Conservation (phyloP, 495 filamentous ascomycete genomes). For the Talaromyces nanjingensis region DNA sequence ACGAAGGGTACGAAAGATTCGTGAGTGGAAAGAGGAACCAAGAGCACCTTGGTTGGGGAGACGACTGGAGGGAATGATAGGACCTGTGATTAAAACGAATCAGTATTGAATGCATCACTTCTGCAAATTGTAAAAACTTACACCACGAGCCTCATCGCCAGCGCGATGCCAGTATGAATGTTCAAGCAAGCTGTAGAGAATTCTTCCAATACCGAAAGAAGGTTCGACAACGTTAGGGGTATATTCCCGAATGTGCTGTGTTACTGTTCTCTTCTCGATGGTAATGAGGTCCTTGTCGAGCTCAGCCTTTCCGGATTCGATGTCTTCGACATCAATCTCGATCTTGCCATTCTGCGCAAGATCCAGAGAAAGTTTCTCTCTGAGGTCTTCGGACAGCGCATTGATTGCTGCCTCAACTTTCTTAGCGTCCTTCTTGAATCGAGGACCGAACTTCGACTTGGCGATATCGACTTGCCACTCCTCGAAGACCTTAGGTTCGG, state of each 20-base stretch:
- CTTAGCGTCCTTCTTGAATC: slow-evolving; percentile 72
- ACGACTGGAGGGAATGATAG: slow-evolving; percentile 60
- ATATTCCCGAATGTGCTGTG: slow-evolving; percentile 67
- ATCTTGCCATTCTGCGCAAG: slow-evolving; percentile 61
- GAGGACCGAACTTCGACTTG: slow-evolving; percentile 77
- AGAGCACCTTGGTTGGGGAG: slow-evolving; percentile 62
- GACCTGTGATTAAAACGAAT: slow-evolving; percentile 33
- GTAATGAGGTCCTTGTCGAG: slow-evolving; percentile 62
- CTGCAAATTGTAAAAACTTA: slow-evolving; percentile 30
- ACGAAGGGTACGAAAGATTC: slow-evolving; percentile 51
- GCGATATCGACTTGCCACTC: slow-evolving; percentile 71
- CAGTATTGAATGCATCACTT: neutral
- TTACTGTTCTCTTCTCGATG: slow-evolving; percentile 62
- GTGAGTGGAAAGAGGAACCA: slow-evolving; percentile 59
- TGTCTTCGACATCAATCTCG: slow-evolving; percentile 55
- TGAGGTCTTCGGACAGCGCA: slow-evolving; percentile 59
- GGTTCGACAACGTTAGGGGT: slow-evolving; percentile 82
- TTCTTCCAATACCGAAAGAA: slow-evolving; percentile 77
- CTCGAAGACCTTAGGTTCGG: slow-evolving; percentile 61
- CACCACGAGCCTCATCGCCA: slow-evolving; percentile 57
- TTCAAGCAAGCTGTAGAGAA: slow-evolving; percentile 71
- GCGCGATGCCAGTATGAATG: slow-evolving; percentile 71
- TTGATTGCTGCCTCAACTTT: slow-evolving; percentile 63
- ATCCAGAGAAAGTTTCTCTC: slow-evolving; percentile 60
- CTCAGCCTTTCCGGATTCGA: slow-evolving; percentile 60